Percentiles rank a stretch among this genome's conserved stretches.
phyloP scores from a whole-genome alignment of 331 rosid genomes.

The Malus hybrid region DNA sequence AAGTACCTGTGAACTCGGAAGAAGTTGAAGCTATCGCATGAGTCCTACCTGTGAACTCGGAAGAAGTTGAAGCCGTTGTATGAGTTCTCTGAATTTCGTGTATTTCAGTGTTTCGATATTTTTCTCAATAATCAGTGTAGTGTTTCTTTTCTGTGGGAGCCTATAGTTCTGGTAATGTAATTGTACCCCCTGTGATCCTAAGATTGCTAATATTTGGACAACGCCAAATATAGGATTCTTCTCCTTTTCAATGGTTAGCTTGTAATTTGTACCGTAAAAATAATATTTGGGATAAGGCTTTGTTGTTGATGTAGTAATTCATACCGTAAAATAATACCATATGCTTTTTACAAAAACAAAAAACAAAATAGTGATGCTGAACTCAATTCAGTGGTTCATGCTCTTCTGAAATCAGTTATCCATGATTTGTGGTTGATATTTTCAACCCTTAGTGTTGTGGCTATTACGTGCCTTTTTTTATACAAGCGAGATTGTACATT shows the following conservation, averaged over 20 bases:
- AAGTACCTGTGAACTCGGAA: conserved; percentile 57
- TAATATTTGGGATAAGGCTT: too few species aligned
- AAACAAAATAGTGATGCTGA: not conserved
- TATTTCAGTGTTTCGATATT: conserved; percentile 16
- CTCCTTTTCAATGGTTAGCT: not conserved
- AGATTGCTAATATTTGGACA: conserved; percentile 19
- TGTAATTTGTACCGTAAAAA: not conserved
- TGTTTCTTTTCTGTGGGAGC: conserved; percentile 1
- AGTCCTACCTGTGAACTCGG: conserved; percentile 49
- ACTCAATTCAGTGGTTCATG: not conserved
- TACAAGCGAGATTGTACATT: not conserved
- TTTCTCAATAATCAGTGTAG: conserved; percentile 13
- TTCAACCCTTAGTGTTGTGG: not conserved
- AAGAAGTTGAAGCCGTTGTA: conserved; percentile 66
- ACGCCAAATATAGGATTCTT: not conserved
- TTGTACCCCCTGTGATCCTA: not conserved
- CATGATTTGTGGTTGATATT: not conserved
- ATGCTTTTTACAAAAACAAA: not conserved
- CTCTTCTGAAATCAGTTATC: not conserved
- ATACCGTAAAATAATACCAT: not conserved
- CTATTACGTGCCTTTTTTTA: not conserved
- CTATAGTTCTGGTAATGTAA: conserved; percentile 3
- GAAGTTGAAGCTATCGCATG: conserved; percentile 68
- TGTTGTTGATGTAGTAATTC: too few species aligned
- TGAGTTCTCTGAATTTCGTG: conserved; percentile 20